Conservation (phyloP, 225 moss, liverwort and hornwort genomes). For the Pseudoscleropodium purum region DNA sequence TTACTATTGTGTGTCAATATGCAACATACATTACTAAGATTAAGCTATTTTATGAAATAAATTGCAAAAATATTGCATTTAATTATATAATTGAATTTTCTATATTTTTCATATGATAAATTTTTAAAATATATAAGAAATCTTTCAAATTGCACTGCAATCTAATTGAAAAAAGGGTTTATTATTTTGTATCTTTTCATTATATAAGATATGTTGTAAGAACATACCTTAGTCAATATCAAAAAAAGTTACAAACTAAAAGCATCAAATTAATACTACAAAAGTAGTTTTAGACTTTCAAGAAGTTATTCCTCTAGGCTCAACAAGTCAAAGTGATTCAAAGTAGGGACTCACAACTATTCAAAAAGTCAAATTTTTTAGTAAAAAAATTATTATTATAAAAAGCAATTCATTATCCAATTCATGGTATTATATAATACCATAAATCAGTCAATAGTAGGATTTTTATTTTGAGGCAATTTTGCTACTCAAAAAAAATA, state of each 20-base stretch:
- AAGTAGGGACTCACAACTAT: not conserved
- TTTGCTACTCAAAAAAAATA: rapidly evolving
- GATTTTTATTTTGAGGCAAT: not conserved
- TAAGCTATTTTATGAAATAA: not conserved
- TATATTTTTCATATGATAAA: not conserved
- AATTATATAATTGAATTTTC: not conserved
- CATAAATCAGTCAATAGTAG: not conserved
- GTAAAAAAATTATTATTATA: too few species aligned
- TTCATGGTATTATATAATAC: too few species aligned
- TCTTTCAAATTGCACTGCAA: not conserved
- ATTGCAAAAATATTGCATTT: not conserved
- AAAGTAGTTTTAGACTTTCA: too few species aligned
- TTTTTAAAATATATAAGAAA: not conserved
- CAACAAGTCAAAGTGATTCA: not conserved
- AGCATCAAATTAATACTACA: too few species aligned
- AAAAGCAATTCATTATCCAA: too few species aligned
- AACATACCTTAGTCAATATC: too few species aligned
- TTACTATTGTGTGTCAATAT: not conserved
- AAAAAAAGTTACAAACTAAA: too few species aligned
- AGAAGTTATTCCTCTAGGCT: too few species aligned
- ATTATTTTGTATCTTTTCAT: not conserved
- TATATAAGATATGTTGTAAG: not conserved
- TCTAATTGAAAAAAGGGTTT: not conserved
- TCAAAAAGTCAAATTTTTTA: not conserved
- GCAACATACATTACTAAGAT: not conserved